Evolutionary conservation across 371 early-diverging fungal species (phyloP).

Genomic region (Sanchytrium tribonematis): DNA sequence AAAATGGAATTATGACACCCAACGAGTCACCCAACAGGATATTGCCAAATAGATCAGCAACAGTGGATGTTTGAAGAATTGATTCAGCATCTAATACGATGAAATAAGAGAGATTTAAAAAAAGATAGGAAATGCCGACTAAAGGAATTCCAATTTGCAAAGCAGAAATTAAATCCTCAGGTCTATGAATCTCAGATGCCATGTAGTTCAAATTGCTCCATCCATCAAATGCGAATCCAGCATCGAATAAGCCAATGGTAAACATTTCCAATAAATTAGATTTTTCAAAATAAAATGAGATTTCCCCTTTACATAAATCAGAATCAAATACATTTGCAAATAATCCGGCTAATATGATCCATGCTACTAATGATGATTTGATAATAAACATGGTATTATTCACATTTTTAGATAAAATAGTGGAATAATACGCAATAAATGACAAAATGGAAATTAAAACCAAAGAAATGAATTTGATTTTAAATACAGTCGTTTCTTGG

Average conservation of each 20-base stretch:
- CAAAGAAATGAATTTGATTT: constrained; percentile 31
- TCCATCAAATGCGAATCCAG: constrained; percentile 71
- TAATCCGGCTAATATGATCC: constrained; percentile 42
- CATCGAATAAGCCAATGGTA: constrained; percentile 43
- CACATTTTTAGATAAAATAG: constrained; percentile 35
- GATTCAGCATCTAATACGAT: constrained; percentile 40
- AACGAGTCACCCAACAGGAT: constrained; percentile 36
- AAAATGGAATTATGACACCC: constrained; percentile 35
- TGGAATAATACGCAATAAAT: constrained; percentile 35
- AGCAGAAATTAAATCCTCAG: constrained; percentile 45
- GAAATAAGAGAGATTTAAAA: constrained; percentile 59
- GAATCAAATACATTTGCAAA: constrained; percentile 48
- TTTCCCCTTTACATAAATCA: constrained; percentile 29
- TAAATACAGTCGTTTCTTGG: constrained; percentile 22
- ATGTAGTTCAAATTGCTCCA: constrained; percentile 67
- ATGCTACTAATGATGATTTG: constrained; percentile 38
- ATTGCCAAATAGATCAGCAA: constrained; percentile 31
- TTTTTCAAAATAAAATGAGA: constrained; percentile 40
- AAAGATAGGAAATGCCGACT: constrained; percentile 42
- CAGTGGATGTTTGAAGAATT: constrained; percentile 23
- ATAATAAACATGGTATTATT: constrained; percentile 40
- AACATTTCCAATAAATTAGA: constrained; percentile 43
- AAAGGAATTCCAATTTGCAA: constrained; percentile 28
- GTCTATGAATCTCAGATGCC: constrained; percentile 61
- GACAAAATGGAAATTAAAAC: constrained; percentile 31